Evolutionary conservation across 495 filamentous ascomycete genomes (phyloP).

Genomic region (Penicillium bialowiezense): DNA sequence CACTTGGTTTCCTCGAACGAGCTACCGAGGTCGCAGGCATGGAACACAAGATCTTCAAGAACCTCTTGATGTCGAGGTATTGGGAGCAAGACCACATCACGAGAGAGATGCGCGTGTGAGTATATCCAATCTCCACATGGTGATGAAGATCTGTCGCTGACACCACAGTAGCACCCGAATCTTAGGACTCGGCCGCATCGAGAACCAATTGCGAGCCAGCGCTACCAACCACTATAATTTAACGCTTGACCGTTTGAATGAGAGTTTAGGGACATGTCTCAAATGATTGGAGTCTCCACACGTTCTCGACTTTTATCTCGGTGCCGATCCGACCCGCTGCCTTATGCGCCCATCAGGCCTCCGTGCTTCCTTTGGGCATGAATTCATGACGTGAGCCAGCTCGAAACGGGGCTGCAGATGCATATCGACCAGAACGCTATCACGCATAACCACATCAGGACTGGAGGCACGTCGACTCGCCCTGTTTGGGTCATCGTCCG

Average conservation of each 20-base stretch:
- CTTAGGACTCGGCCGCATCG: constrained; percentile 24
- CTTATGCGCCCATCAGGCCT: constrained; percentile 22
- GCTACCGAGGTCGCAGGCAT: constrained; percentile 64
- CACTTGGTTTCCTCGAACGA: constrained; percentile 69
- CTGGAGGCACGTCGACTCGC: background rate
- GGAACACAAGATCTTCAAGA: constrained; percentile 81
- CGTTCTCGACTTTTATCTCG: constrained; percentile 3
- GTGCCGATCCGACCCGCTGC: constrained; percentile 19
- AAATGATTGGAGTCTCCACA: constrained; percentile 37
- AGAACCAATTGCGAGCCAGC: constrained; percentile 30
- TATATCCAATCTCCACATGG: constrained; percentile 4
- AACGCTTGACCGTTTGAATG: constrained; percentile 70
- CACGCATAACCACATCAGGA: background rate
- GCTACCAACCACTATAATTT: constrained; percentile 58
- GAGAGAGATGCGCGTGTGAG: constrained; percentile 38
- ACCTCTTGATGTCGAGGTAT: constrained; percentile 60
- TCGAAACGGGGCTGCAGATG: constrained; percentile 11
- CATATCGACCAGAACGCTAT: constrained; percentile 1
- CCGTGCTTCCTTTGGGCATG: constrained; percentile 25
- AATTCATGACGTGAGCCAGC: constrained; percentile 13
- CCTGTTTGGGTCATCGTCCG: background rate
- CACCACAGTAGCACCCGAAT: constrained; percentile 28
- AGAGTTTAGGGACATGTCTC: constrained; percentile 66
- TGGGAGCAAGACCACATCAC: constrained; percentile 49
- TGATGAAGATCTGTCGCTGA: constrained; percentile 13